phyloP scores from a whole-genome alignment of 2,329 filamentous ascomycete genomes.

The Claviceps maximensis region DNA sequence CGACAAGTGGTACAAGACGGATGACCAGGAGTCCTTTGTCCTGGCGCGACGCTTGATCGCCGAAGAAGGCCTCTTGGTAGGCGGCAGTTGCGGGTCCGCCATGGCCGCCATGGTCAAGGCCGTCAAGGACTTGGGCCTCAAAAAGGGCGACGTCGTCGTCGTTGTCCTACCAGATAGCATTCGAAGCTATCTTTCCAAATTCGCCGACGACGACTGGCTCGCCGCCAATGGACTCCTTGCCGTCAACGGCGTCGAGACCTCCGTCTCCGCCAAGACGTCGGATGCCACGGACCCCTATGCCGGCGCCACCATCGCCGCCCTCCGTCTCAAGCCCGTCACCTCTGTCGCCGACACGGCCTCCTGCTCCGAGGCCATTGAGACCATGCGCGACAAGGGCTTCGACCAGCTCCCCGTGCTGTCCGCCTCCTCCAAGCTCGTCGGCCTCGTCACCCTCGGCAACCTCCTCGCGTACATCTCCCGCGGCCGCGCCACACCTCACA shows the following conservation, averaged over 20 bases:
- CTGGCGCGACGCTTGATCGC: constrained; percentile 83
- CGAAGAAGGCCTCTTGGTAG: constrained; percentile 87
- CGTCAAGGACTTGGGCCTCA: constrained; percentile 61
- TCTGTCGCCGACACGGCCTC: constrained; percentile 59
- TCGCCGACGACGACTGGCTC: constrained; percentile 97
- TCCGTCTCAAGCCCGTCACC: constrained; percentile 87
- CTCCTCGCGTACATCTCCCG: constrained; percentile 80
- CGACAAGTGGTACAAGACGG: constrained; percentile 97
- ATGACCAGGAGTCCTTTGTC: constrained; percentile 80
- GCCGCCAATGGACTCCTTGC: constrained; percentile 87
- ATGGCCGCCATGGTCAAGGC: constrained; percentile 71
- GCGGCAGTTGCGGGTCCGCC: constrained; percentile 86
- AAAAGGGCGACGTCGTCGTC: constrained; percentile 76
- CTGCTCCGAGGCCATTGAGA: constrained; percentile 85
- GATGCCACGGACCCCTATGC: constrained; percentile 52
- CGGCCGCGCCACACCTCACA: constrained; percentile 62
- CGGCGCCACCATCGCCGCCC: constrained; percentile 64
- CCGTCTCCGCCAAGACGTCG: constrained; percentile 23
- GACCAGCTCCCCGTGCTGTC: constrained; percentile 90
- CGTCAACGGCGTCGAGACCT: constrained; percentile 35
- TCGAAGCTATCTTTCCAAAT: constrained; percentile 94
- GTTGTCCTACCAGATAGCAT: constrained; percentile 93
- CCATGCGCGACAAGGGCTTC: constrained; percentile 96
- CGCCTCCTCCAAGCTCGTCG: constrained; percentile 60
- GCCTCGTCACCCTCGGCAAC: constrained; percentile 89